Percentiles rank a stretch among this genome's conserved stretches.
phyloP scores from a whole-genome alignment of 345 rosid species.

The Dovyalis caffra region DNA sequence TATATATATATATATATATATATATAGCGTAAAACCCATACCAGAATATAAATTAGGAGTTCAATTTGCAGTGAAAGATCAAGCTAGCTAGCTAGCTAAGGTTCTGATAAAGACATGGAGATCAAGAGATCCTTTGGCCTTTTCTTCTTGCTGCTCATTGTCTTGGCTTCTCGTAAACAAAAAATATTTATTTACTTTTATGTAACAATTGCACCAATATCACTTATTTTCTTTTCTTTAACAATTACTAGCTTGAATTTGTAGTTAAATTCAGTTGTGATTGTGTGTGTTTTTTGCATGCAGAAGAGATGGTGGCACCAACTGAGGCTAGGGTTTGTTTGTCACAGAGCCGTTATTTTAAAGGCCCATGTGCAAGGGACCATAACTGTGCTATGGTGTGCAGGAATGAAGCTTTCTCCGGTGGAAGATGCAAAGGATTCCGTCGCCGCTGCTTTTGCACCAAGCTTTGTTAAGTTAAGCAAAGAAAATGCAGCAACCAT shows the following conservation, averaged over 20 bases:
- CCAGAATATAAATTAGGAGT: too few relatives aligned
- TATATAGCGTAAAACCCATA: too few relatives aligned
- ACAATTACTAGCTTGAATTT: neutral
- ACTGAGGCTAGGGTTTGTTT: conserved; percentile 34
- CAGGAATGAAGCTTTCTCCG: conserved; percentile 38
- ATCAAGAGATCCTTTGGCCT: conserved; percentile 18
- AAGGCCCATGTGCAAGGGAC: conserved; percentile 23
- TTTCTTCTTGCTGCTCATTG: conserved; percentile 35
- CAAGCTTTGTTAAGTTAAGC: conserved; percentile 21
- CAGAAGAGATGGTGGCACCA: conserved; percentile 29
- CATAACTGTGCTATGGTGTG: conserved; percentile 43
- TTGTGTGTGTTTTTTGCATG: neutral
- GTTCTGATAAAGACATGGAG: neutral
- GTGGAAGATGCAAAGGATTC: conserved; percentile 39
- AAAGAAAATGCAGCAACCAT: too few relatives aligned
- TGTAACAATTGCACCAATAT: too few relatives aligned
- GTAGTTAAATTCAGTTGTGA: neutral
- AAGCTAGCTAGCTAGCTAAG: too few relatives aligned
- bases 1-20: too few relatives aligned
- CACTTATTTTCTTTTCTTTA: too few relatives aligned
- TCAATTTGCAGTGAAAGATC: too few relatives aligned
- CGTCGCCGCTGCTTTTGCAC: conserved; percentile 46
- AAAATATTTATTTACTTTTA: neutral
- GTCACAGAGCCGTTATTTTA: conserved; percentile 38
- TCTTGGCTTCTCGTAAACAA: conserved; percentile 32